Base-by-base conservation (phyloP, 139 green algal genomes). In the Chlamydomonas incerta region DNA sequence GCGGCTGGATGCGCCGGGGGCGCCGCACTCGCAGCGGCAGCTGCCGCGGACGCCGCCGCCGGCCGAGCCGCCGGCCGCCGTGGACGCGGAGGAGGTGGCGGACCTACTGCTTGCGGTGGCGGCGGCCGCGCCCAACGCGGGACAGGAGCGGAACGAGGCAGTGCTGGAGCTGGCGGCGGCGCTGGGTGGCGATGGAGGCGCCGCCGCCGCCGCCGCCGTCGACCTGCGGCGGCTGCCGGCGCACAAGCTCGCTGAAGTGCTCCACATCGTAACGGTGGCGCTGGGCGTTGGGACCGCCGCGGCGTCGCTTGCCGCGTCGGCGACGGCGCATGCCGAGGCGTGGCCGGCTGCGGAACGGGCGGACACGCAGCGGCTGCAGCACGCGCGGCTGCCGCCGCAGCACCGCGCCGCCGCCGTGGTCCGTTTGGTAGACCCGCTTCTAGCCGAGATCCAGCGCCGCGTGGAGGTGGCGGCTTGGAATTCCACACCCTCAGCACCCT, bases 91-190 rank as follows among this genome's bases (percentile, higher is more conserved):
- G 11, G 47, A 69, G 15, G 47, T 75, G 9, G 79, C 66, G 31
- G 79, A 85, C 1, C 66, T 85, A 20, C 33, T 85, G 65, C 33
- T 85, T n/a, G 79, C 79, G 13, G 79, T 85, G 13, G 79, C 47
- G 26, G 65, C 79, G 5, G 79, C 79, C n/a, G 41, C 66, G 33
- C 66, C 79, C 24, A 31, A 28, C 29, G 26, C 14, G 24, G 66
- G 62, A 0, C 3, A 66, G 1, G 47, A 3, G 8, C 65, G 79
- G 6, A 34, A 2, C 23, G 67, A 29, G 3, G 65, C 41, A 9
- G 46, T 85, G 14, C 46, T 85, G 23, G 79, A 75, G n/a, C 66
- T 85, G 47, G 79, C 79, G 66, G 50, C 47, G 20, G 67, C 63
- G 41, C 63, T 85, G 66, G 65, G 66, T 2, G n/a, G 9, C n/a